Percentiles rank a stretch among this genome's conserved stretches.
Conservation (phyloP, 495 filamentous ascomycete species). For the Melanomma pulvis-pyrius region DNA sequence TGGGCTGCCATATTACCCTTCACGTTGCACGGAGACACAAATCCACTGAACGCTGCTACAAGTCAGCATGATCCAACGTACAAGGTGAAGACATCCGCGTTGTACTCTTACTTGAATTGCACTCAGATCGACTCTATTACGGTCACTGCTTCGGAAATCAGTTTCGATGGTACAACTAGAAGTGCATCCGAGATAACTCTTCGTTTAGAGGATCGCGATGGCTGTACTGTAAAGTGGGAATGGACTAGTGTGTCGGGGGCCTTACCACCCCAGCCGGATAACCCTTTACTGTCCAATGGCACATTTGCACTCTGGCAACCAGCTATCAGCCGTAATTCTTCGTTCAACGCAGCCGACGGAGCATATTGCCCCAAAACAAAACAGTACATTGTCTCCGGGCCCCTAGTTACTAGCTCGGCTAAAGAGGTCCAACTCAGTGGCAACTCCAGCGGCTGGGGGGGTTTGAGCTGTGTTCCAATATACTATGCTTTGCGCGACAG, state of each 20-base stretch:
- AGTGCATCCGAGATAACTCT: background rate
- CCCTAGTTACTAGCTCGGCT: background rate
- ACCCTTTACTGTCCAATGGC: background rate
- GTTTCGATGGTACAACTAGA: background rate
- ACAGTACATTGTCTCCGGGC: background rate
- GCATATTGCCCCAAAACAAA: background rate
- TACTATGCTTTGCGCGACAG: background rate
- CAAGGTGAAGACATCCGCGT: background rate
- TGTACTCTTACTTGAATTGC: background rate
- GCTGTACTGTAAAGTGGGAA: background rate
- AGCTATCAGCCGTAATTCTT: background rate
- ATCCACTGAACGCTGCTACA: too few species aligned
- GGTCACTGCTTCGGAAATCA: background rate
- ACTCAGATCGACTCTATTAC: background rate
- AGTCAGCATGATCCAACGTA: background rate
- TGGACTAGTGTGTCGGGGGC: background rate
- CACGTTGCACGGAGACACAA: background rate
- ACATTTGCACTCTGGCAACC: slow-evolving; percentile 1
- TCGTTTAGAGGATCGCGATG: background rate
- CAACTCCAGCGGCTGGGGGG: background rate
- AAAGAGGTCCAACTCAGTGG: background rate
- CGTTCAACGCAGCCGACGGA: background rate
- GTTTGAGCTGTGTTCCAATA: background rate
- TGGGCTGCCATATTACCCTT: background rate
- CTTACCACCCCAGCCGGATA: background rate